A percentile compares a stretch with the other conserved stretches of the same genome.
Evolutionary conservation across 768 basidiomycete species (phyloP).

Genomic region (Naganishia onofrii): DNA sequence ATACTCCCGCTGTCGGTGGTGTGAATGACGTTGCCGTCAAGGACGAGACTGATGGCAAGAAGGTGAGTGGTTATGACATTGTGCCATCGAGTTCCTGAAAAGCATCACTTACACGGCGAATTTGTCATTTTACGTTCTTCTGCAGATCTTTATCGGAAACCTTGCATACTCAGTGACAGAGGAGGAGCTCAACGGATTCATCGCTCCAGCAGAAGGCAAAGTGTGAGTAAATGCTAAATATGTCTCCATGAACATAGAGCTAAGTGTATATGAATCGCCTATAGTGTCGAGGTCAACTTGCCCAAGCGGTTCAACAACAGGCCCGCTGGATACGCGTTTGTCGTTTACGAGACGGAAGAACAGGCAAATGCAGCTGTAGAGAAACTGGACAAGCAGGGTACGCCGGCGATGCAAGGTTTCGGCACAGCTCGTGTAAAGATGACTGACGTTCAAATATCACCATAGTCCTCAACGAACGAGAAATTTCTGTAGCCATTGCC

Average conservation of each 20-base stretch:
- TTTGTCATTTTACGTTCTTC: background rate
- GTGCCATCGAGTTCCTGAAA: background rate
- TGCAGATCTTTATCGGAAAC: constrained; percentile 51
- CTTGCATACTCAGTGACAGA: constrained; percentile 47
- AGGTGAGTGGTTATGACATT: constrained; percentile 9
- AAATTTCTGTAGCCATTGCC: constrained; percentile 43
- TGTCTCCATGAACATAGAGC: background rate
- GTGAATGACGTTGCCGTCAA: constrained; percentile 13
- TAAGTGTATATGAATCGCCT: background rate
- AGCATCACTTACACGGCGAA: background rate
- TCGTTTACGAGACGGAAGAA: constrained; percentile 40
- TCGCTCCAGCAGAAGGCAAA: constrained; percentile 41
- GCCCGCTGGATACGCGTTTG: constrained; percentile 49
- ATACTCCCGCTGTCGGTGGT: constrained; percentile 15
- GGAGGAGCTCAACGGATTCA: constrained; percentile 44
- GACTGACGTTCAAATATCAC: background rate
- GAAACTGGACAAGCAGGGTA: constrained; percentile 46
- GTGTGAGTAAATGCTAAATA: constrained; percentile 38
- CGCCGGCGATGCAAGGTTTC: constrained; percentile 17
- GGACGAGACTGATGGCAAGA: constrained; percentile 25
- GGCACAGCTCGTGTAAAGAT: background rate
- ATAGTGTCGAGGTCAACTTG: constrained; percentile 39
- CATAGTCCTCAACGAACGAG: constrained; percentile 52
- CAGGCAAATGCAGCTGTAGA: constrained; percentile 47
- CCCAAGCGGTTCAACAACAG: constrained; percentile 40